Evolutionary conservation across 2,329 filamentous ascomycete species (phyloP), one percentile per base, ranked within the genome.

Genomic region (Penicillium brasilianum): DNA sequence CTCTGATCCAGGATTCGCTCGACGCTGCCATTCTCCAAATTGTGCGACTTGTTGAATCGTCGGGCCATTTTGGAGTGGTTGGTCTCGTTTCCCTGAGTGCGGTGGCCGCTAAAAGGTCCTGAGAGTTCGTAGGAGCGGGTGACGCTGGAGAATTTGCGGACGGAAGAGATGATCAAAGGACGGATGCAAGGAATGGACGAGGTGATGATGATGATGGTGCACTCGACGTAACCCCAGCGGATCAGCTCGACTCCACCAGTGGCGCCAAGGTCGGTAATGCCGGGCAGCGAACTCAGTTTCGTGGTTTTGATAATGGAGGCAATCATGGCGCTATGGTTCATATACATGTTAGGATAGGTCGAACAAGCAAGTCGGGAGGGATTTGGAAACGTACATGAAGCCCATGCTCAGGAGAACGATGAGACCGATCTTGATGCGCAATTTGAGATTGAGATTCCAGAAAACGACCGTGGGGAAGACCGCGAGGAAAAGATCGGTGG

Each of bases 301-400:
- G 71, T 73, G 14, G 71, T 71, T 48, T 74, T 74, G 63, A 74
- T 66, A 44, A 74, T 71, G 13, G 71, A 73, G n/a, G 72, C 71
- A 20, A 71, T 28, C 71, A 74, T 72, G 11, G 71, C 72, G 1
- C 71, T 73, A 32, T 14, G n/a, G 6, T 37, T 11, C 7, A 10
- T 2, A 22, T 14, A 4, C 14, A n/a, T n/a, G 44, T 48, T 28
- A 48, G 44, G 3, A 16, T 16, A 14, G 3, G 43, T 28, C 13
- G 7, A n/a, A 14, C 2, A 16, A 46, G 9, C 0, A n/a, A 13
- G 14, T 3, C 4, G 44, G 14, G 14, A 28, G 25, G 25, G 3
- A 46, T 9, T 9, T 18, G 1, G 9, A 3, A 5, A 64, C 70
- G 48, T 64, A 72, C 66, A 74, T 62, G n/a, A 73, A 59, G 6